phyloP scores from a whole-genome alignment of 306 rosid genomes.

The Rosa rugosa region DNA sequence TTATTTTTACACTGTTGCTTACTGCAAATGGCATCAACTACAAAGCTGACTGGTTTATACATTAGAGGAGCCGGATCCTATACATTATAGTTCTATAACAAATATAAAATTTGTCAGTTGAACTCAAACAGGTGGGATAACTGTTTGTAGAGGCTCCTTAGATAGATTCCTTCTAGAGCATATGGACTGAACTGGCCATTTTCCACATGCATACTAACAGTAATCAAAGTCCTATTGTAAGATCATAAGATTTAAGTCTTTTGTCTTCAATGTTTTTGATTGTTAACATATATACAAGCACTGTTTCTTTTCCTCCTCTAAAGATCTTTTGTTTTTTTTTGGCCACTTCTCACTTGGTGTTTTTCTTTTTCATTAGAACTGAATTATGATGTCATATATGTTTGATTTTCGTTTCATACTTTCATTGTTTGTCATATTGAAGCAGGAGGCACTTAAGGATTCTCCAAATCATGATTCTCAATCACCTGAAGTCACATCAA shows the following conservation, averaged over 20 bases:
- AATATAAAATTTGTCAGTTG: not conserved
- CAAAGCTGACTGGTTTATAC: not conserved
- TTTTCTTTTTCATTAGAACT: not conserved
- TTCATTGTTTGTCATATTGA: conserved; percentile 23
- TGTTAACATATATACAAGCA: not conserved
- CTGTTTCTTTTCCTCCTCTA: not conserved
- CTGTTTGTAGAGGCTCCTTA: not conserved
- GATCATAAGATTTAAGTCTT: not conserved
- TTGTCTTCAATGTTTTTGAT: not conserved
- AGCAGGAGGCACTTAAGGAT: conserved; percentile 65
- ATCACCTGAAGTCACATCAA: conserved; percentile 66
- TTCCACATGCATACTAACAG: not conserved
- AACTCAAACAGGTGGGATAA: not conserved
- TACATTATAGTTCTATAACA: not conserved
- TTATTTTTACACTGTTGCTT: not conserved
- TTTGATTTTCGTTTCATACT: conserved; percentile 15
- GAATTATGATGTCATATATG: conserved; percentile 9
- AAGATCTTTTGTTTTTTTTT: not conserved
- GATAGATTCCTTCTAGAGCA: not conserved
- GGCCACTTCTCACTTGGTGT: not conserved
- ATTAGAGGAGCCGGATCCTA: not conserved
- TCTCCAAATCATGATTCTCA: conserved; percentile 60
- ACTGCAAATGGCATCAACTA: not conserved
- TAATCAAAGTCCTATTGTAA: too few relatives aligned
- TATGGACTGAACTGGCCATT: not conserved